Base-by-base conservation (phyloP, 1,139 yeast species). In the Kurtzmaniella natalensis region DNA sequence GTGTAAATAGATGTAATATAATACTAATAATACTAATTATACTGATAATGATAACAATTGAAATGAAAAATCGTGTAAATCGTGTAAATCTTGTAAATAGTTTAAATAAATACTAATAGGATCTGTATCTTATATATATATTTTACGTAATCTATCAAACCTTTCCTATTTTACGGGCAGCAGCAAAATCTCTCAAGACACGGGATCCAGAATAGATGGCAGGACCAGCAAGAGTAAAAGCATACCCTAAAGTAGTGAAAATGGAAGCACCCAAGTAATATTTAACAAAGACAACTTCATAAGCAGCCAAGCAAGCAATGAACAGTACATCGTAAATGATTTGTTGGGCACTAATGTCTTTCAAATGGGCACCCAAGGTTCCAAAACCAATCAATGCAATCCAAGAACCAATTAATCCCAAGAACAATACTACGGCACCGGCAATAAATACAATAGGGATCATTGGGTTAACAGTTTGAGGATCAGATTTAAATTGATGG, bases 241-340 rank as follows among this genome's bases (percentile, higher is more conserved):
- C 60, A 42, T 75, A 67, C 42, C 68, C 64, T 32, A 88, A 55
- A 1, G 95, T 79, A 16, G 75, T 68, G 56, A 89, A 88, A 35
- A 89, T 85, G 17, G 86, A 69, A 27, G 76, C 66, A 20, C 86
- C 83, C 44, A 78, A 55, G 59, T 78, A 89, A 61, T 89, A 89
- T 42, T 68, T 71, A 44, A 73, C 57, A 48, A 88, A 85, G 17
- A 75, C 65, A 30, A 60, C 55, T 59, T 88, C 96, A 44, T 78
- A 70, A 4, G 76, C 78, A 14, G 72, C 52, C 31, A 88, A 53
- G 3, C 80, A 59, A 2, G 56, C 57, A 34, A 85, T 54, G 45
- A 84, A 79, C 3, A 71, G 70, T 14, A 59, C 48, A 50, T 76
- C 59, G 57, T 55, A 47, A 27, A 61, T 40, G 44, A 48, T 52